Base-by-base conservation (phyloP, 2,329 filamentous ascomycete genomes). In the Penicillium sp. region DNA sequence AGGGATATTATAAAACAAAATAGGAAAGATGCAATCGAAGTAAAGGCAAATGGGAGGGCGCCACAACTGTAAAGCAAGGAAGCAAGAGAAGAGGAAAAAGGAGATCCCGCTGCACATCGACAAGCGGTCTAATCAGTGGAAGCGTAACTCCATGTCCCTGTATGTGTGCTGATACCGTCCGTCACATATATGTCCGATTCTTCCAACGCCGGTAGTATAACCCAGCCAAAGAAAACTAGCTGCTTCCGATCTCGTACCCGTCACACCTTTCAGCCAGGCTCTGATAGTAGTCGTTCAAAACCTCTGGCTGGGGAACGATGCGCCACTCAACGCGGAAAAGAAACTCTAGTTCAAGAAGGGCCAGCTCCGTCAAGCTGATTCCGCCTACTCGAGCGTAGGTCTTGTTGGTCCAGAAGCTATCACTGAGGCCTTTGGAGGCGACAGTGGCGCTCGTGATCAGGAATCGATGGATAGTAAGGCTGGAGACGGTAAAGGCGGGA, bases 401-500 rank as follows among this genome's bases (percentile, higher is more conserved):
- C 30, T 92, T 92, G 78, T 99, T 99, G 65, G 96, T 98, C 93
- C 95, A 97, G 76, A 99, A 99, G 31, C 91, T 93, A 76, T 99
- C 95, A 35, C 93, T 97, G 13, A 99, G 85, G 0, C 95, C 95
- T 78, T 99, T 99, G 60, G 93, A 92, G 7, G 94, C 95, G 5
- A 99, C 95, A 0, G 95, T 97, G 9, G 93, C 94, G 21, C 93
- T 93, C 1, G 94, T 95, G 68, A 99, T 99, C 9, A 99, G 85
- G 73, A 98, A 99, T 8, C 95, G 93, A 80, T 99, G 95, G 3
- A 99, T 94, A 0, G 95, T 99, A 21, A 99, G 84, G 51, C 92
- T 97, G 75, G 93, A 97, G 69, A 99, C 96, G 30, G 93, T 97
- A 76, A 99, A 99, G 51, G 94, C 91, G 3, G 92, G 91, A 75